Conservation (phyloP, 2,329 filamentous ascomycete genomes). For the Mycogone perniciosa region DNA sequence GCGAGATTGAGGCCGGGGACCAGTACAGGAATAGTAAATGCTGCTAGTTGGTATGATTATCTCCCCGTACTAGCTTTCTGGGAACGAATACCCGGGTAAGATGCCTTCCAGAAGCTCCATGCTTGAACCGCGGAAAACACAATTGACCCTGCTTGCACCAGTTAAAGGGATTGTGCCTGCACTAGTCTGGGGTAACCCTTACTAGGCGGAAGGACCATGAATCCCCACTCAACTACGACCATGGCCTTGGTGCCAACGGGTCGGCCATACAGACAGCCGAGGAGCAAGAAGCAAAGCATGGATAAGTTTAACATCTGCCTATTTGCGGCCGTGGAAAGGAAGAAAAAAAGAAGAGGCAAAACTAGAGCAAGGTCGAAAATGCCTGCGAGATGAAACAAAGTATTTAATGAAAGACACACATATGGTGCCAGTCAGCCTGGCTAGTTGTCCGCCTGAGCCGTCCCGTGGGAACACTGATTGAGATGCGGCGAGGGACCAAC, state of each 20-base stretch:
- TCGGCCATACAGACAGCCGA: slow-evolving; percentile 2
- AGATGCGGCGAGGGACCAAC: not conserved
- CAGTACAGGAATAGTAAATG: slow-evolving; percentile 7
- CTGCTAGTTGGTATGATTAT: slow-evolving; percentile 2
- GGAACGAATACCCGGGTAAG: slow-evolving; percentile 6
- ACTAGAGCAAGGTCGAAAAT: no score
- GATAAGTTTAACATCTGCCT: no score
- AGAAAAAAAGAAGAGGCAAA: no score
- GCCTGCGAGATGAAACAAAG: no score
- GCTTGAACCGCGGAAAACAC: slow-evolving; percentile 11
- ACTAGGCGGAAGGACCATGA: slow-evolving; percentile 3
- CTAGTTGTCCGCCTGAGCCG: not conserved
- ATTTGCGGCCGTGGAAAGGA: no score
- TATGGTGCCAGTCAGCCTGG: not conserved
- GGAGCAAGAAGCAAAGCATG: not conserved
- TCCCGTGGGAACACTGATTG: not conserved
- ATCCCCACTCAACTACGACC: slow-evolving; percentile 4
- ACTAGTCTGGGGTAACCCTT: slow-evolving; percentile 13
- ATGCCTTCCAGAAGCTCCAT: slow-evolving; percentile 17
- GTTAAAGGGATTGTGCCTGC: slow-evolving; percentile 13
- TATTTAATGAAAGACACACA: no score
- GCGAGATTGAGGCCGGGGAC: slow-evolving; percentile 10
- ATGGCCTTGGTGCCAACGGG: slow-evolving; percentile 7
- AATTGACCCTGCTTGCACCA: slow-evolving; percentile 7
- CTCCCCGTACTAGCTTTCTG: slow-evolving; percentile 2